phyloP scores from a whole-genome alignment of 805 yeast species.

The Pichia scutulata region DNA sequence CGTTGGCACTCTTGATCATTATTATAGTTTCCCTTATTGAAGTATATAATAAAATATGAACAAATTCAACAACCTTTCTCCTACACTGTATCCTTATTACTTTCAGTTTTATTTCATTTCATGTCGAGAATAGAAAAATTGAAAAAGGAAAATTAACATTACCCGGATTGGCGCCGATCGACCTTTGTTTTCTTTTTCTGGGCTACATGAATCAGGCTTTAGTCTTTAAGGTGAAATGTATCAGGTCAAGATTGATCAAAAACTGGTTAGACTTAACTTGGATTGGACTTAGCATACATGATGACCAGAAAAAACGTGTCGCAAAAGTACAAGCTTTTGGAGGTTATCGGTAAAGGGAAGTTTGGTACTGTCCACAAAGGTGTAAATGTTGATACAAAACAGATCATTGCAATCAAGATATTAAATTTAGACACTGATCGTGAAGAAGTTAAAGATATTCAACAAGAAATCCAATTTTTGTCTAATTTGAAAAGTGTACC shows the following conservation, averaged over 20 bases:
- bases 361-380: constrained; percentile 97
- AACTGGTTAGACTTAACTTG: not conserved
- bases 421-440: constrained; percentile 86
- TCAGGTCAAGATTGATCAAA: not conserved
- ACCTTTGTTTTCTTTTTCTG: not conserved
- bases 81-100: not conserved
- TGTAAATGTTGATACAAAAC: constrained; percentile 55
- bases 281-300: not conserved
- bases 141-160: not conserved
- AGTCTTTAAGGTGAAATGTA: not conserved
- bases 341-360: constrained; percentile 91
- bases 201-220: not conserved
- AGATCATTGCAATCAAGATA: constrained; percentile 87
- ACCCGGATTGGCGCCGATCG: not conserved
- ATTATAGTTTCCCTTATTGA: not conserved
- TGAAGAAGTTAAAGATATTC: constrained; percentile 93
- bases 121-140: not conserved
- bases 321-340: constrained; percentile 64
- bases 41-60: too few relatives aligned
- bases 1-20: constrained; percentile 19
- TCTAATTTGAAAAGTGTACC: constrained; percentile 76
- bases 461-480: constrained; percentile 82
- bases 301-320: constrained; percentile 12
- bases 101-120: not conserved
- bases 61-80: too few relatives aligned